Evolutionary conservation across 2,329 filamentous ascomycete genomes (phyloP).

Genomic region (Fusarium phyllophilum): DNA sequence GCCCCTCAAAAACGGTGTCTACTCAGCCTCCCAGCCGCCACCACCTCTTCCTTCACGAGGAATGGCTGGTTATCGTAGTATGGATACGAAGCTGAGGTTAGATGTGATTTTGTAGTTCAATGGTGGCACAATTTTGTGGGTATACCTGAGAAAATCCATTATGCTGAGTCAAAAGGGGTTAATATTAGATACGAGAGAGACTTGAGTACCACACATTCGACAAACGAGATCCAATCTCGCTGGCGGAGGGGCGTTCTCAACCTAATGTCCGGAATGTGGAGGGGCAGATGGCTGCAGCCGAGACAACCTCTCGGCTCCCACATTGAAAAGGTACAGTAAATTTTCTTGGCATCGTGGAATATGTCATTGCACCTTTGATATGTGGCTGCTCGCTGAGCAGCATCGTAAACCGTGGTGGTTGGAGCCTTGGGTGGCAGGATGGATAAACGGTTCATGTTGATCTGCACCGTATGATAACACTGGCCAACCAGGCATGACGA

Average conservation of each 20-base stretch:
- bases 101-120: neutral
- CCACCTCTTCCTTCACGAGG: neutral
- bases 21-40: constrained; percentile 33
- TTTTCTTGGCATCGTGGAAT: constrained; percentile 7
- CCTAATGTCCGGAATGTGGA: constrained; percentile 1
- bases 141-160: neutral
- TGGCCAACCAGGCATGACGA: constrained; percentile 22
- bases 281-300: constrained; percentile 1
- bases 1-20: constrained; percentile 2
- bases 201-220: neutral
- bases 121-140: neutral
- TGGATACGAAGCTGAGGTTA: constrained; percentile 14
- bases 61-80: constrained; percentile 3
- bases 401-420: neutral
- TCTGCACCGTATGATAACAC: constrained; percentile 6
- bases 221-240: constrained; percentile 30
- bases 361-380: neutral
- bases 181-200: neutral
- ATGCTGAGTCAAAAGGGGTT: neutral
- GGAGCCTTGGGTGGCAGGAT: constrained; percentile 4
- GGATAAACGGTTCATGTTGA: constrained; percentile 11
- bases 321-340: neutral
- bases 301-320: constrained; percentile 8
- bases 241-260: constrained; percentile 11
- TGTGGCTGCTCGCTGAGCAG: neutral